These are phyloP conservation scores for Urtica urens DNA, from an alignment of 306 rosid species.

Conservation along the genomic window DNA sequence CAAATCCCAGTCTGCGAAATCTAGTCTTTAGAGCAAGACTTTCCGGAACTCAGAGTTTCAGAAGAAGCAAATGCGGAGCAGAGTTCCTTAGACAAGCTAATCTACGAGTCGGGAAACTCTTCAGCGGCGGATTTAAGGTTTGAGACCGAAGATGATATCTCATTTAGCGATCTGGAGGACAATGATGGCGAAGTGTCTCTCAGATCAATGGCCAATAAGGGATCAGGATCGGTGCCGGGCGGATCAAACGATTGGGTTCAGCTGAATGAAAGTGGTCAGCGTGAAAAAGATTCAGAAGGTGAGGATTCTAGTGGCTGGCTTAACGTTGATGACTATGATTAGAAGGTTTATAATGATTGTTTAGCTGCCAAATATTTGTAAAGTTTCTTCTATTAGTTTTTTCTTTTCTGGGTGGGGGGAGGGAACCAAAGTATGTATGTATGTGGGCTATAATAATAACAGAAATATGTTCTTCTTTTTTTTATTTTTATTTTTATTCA, in stretches of 20 bases:
- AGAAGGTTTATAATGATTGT: slow-evolving; percentile 14
- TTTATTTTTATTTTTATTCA: no score
- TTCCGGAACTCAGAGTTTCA: slow-evolving; percentile 29
- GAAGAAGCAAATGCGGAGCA: slow-evolving; percentile 33
- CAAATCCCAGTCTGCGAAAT: slow-evolving; percentile 20
- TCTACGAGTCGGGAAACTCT: slow-evolving; percentile 28
- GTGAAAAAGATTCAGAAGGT: slow-evolving; percentile 62
- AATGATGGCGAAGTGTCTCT: slow-evolving; percentile 40
- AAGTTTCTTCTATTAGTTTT: slow-evolving; percentile 22
- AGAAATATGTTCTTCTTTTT: no score
- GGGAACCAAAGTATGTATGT: no score
- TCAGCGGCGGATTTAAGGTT: slow-evolving; percentile 25
- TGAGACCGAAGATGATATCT: slow-evolving; percentile 46
- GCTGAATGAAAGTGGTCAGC: slow-evolving; percentile 33
- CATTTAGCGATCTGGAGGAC: slow-evolving; percentile 82
- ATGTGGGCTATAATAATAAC: no score
- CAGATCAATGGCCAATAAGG: slow-evolving; percentile 23
- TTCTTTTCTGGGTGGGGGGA: no score
- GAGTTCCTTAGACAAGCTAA: slow-evolving; percentile 30
- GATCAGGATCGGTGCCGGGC: slow-evolving; percentile 39
- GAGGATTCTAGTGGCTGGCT: slow-evolving; percentile 85
- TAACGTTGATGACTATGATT: slow-evolving; percentile 51
- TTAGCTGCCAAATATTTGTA: slow-evolving; percentile 24
- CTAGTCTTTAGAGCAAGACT: slow-evolving; percentile 16
- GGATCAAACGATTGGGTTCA: slow-evolving; percentile 77